Conservation (phyloP, 768 basidiomycete species). For the Tephrocybe sp. region DNA sequence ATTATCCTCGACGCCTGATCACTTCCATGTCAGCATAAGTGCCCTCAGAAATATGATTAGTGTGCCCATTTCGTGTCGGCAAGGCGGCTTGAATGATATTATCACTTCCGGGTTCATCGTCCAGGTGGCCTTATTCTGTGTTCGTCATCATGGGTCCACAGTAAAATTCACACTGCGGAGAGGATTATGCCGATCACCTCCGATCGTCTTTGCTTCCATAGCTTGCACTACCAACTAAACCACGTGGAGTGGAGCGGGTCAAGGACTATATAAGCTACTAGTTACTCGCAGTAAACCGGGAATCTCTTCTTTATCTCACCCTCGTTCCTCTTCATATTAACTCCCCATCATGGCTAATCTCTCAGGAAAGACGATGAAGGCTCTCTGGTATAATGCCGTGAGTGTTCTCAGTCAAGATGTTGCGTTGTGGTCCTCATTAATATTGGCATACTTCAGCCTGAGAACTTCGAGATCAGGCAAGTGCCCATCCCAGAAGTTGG, state of each 20-base stretch:
- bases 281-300: background rate
- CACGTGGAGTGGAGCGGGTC: slow-evolving; percentile 12
- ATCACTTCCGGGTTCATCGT: too few species aligned
- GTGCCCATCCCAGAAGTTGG: slow-evolving; percentile 65
- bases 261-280: background rate
- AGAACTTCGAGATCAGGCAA: slow-evolving; percentile 61
- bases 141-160: too few species aligned
- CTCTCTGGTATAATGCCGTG: slow-evolving; percentile 62
- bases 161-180: too few species aligned
- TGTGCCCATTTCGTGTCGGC: background rate
- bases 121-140: too few species aligned
- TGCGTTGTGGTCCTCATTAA: slow-evolving; percentile 10
- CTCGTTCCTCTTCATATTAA: background rate
- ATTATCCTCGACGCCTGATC: slow-evolving; percentile 1
- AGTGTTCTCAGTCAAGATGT: slow-evolving; percentile 12
- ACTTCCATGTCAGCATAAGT: background rate
- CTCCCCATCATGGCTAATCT: slow-evolving; percentile 38
- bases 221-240: background rate
- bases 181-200: too few species aligned
- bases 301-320: background rate
- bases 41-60: background rate
- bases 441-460: slow-evolving; percentile 42
- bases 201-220: background rate
- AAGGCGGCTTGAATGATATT: too few species aligned
- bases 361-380: slow-evolving; percentile 52